Conservation (phyloP, 1,139 yeast species). For the Debaryomyces udenii region DNA sequence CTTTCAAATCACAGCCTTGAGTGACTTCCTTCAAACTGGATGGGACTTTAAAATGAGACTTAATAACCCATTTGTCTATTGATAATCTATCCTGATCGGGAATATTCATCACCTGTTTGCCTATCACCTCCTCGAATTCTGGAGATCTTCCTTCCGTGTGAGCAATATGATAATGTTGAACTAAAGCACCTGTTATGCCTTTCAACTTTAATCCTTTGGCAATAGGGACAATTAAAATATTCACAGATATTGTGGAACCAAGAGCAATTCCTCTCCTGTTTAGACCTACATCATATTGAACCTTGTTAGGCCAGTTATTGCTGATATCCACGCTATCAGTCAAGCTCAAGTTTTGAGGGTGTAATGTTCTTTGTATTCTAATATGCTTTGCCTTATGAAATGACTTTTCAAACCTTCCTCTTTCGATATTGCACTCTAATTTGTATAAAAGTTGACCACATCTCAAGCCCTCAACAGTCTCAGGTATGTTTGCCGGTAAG, state of each 20-base stretch:
- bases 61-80: constrained; percentile 55
- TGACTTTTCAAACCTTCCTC: constrained; percentile 52
- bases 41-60: constrained; percentile 54
- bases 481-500: constrained; percentile 64
- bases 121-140: constrained; percentile 44
- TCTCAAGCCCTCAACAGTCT: constrained; percentile 66
- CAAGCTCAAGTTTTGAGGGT: constrained; percentile 52
- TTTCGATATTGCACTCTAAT: constrained; percentile 56
- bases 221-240: constrained; percentile 59
- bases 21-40: constrained; percentile 53
- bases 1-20: constrained; percentile 57
- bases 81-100: constrained; percentile 32
- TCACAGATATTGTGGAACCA: constrained; percentile 58
- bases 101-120: constrained; percentile 31
- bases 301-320: constrained; percentile 65
- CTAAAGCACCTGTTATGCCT: constrained; percentile 49
- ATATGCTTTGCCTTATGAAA: constrained; percentile 36
- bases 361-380: constrained; percentile 51
- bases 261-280: constrained; percentile 62
- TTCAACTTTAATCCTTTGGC: constrained; percentile 56
- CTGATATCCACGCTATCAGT: constrained; percentile 61
- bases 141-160: constrained; percentile 44
- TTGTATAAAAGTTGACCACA: constrained; percentile 60
- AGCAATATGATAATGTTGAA: constrained; percentile 51
- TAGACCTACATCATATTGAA: constrained; percentile 62